These are phyloP conservation scores for Akebia trifoliata DNA, from an alignment of 164 flowering plant species.

Conservation along the genomic window DNA sequence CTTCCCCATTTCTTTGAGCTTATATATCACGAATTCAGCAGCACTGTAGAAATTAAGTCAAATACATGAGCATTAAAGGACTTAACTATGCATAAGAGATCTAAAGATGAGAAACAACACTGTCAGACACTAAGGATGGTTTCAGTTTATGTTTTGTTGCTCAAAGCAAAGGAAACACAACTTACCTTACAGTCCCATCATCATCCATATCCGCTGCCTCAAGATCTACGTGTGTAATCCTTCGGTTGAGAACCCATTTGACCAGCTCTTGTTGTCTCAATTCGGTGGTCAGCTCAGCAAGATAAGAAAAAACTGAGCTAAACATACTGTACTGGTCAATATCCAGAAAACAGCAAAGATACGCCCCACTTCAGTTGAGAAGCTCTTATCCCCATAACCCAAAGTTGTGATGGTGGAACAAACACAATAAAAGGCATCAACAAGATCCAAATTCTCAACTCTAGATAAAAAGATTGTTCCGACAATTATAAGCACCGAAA, in stretches of 20 bases:
- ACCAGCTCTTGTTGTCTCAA: slow-evolving; percentile 38
- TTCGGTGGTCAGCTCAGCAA: slow-evolving; percentile 59
- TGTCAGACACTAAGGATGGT: background rate
- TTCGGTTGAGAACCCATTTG: slow-evolving; percentile 57
- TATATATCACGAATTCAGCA: slow-evolving; percentile 62
- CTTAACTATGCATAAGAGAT: background rate
- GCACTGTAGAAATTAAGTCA: slow-evolving; percentile 33
- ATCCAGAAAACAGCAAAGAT: slow-evolving; percentile 82
- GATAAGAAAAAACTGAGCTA: slow-evolving; percentile 68
- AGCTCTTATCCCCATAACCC: slow-evolving; percentile 85
- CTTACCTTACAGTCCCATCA: slow-evolving; percentile 55
- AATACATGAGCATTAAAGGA: background rate
- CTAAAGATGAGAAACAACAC: no score
- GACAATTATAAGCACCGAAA: slow-evolving; percentile 37
- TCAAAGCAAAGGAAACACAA: background rate
- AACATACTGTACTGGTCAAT: slow-evolving; percentile 57
- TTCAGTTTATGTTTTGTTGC: background rate
- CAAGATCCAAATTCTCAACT: slow-evolving; percentile 42
- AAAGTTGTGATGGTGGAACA: slow-evolving; percentile 80
- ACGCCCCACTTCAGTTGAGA: slow-evolving; percentile 69
- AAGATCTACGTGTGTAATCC: slow-evolving; percentile 47
- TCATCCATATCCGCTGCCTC: slow-evolving; percentile 84
- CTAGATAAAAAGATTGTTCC: slow-evolving; percentile 47
- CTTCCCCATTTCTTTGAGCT: slow-evolving; percentile 86
- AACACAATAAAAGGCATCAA: slow-evolving; percentile 80